Base-by-base conservation (phyloP, 345 rosid species). In the Anacardium occidentale region DNA sequence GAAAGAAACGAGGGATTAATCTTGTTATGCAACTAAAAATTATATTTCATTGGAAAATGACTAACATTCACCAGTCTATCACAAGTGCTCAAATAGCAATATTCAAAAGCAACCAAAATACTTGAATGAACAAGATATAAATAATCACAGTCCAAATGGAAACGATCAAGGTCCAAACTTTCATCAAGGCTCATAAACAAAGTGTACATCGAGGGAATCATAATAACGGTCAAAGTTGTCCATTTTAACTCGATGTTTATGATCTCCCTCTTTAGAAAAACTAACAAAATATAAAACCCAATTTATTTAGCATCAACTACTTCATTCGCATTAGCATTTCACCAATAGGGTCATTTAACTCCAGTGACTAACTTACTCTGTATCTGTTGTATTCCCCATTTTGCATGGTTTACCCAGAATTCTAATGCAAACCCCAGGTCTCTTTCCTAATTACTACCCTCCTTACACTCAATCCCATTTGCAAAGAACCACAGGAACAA, bases 1-100 rank as follows among this genome's bases (percentile, higher is more conserved):
- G 65, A 84, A 77, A 42, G 64, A 77, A 29, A n/a, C 25, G 34
- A 62, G 13, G 14, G 42, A 56, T 55, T 4, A 65, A 32, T 12
- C 42, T 24, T 13, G 20, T 52, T 32, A 6, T 29, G 60, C 13
- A 11, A 65, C 13, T 25, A 32, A 61, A 62, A 56, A 63, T 15
- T 7, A 60, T 24, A 24, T 62, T 20, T 47, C 24, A 69, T 62
- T 7, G 44, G 42, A 59, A 34, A 45, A 40, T 20, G 57, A 59
- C 9, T 40, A 15, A 22, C 58, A 21, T 69, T 54, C 71, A 12
- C 21, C 20, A 21, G 53, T 42, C 40, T 24, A 13, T 13, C n/a
- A 50, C 18, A 68, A 56, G 40, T 42, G 18, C 29, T 24, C 14
- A n/a, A 7, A 5, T 7, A 15, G 29, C 14, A 8, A 32, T 29